Conservation (phyloP, 2,329 filamentous ascomycete species). For the Volutella citrinella region DNA sequence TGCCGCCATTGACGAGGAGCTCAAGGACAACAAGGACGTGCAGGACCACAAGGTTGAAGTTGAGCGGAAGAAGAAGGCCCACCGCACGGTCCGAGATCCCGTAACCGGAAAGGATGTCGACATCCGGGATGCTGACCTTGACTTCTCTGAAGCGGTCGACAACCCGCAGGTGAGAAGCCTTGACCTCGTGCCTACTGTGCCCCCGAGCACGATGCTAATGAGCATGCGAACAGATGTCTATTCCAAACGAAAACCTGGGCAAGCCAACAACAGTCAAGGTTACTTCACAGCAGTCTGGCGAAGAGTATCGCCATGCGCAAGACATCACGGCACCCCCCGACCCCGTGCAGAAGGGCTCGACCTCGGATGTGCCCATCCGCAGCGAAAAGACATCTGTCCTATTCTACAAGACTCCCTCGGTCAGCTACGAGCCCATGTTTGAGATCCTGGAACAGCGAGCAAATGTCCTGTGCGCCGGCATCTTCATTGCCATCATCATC, state of each 20-base stretch:
- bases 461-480: slow-evolving; percentile 64
- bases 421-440: slow-evolving; percentile 90
- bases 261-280: slow-evolving; percentile 72
- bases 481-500: slow-evolving; percentile 72
- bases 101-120: slow-evolving; percentile 82
- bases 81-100: slow-evolving; percentile 80
- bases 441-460: slow-evolving; percentile 70
- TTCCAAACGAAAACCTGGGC: slow-evolving; percentile 86
- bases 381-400: slow-evolving; percentile 96
- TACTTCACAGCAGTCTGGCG: slow-evolving; percentile 65
- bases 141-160: slow-evolving; percentile 65
- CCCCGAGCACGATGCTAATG: neutral
- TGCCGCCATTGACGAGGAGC: slow-evolving; percentile 62
- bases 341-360: slow-evolving; percentile 75
- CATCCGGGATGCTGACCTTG: slow-evolving; percentile 76
- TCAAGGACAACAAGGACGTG: slow-evolving; percentile 34
- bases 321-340: slow-evolving; percentile 90
- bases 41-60: slow-evolving; percentile 41
- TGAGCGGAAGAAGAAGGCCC: slow-evolving; percentile 39
- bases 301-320: slow-evolving; percentile 81
- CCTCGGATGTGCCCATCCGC: slow-evolving; percentile 91
- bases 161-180: slow-evolving; percentile 69
- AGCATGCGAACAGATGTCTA: slow-evolving; percentile 55
- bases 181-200: too few relatives aligned
- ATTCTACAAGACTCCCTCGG: slow-evolving; percentile 88